Percentiles rank a stretch among this genome's conserved stretches.
phyloP scores from a whole-genome alignment of 2,329 filamentous ascomycete genomes.

The Colletotrichum filicis region DNA sequence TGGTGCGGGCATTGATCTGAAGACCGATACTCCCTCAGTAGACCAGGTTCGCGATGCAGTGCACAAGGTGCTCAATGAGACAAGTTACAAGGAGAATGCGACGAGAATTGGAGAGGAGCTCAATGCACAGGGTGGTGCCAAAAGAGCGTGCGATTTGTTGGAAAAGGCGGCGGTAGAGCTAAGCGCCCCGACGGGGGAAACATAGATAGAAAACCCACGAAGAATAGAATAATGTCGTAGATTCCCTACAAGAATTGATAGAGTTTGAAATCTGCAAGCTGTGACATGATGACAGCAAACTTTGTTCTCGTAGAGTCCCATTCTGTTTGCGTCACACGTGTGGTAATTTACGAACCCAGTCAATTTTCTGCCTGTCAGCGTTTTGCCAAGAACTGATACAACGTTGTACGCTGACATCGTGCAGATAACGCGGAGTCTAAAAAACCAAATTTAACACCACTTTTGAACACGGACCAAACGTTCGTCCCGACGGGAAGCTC shows the following conservation, averaged over 20 bases:
- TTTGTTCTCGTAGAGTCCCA: neutral
- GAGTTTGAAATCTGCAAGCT: neutral
- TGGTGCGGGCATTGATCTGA: constrained; percentile 47
- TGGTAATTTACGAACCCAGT: neutral
- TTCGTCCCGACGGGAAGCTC: neutral
- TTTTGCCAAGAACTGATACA: neutral
- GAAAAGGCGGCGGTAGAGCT: constrained; percentile 39
- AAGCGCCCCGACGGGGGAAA: too few relatives aligned
- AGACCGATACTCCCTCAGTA: constrained; percentile 46
- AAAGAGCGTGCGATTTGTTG: constrained; percentile 40
- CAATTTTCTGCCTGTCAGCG: neutral
- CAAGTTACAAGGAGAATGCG: constrained; percentile 38
- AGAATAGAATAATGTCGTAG: neutral
- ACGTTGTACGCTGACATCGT: neutral
- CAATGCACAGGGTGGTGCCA: constrained; percentile 41
- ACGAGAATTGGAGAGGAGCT: constrained; percentile 41
- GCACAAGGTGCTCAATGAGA: constrained; percentile 40
- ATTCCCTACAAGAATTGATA: neutral
- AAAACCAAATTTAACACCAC: neutral
- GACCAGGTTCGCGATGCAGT: constrained; percentile 41
- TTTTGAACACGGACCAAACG: neutral
- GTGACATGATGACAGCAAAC: neutral
- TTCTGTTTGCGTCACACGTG: neutral
- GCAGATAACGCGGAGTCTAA: neutral
- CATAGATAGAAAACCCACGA: neutral